phyloP scores from a whole-genome alignment of 768 basidiomycete species.

The Psilocybe sp. region DNA sequence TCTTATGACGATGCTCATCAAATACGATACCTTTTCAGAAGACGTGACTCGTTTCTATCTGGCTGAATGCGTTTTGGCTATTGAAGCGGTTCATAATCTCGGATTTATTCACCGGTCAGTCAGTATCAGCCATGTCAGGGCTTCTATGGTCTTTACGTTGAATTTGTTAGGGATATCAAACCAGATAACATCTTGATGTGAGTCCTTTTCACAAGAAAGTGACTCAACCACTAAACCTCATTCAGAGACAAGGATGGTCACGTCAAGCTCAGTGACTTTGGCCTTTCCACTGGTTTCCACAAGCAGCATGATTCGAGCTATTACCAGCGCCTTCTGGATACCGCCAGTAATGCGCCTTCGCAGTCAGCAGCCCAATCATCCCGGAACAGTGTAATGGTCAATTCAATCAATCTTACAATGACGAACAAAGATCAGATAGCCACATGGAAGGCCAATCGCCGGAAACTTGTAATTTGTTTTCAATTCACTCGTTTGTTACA shows the following conservation, averaged over 20 bases:
- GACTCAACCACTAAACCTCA: not conserved
- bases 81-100: constrained; percentile 94
- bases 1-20: constrained; percentile 99
- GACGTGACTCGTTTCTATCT: constrained; percentile 98
- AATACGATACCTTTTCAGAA: constrained; percentile 98
- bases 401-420: constrained; percentile 96
- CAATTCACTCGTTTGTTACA: not conserved
- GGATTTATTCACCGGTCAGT: constrained; percentile 95
- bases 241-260: constrained; percentile 87
- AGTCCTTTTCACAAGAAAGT: constrained; percentile 34
- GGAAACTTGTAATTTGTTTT: constrained; percentile 76
- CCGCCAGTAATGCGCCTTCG: constrained; percentile 46
- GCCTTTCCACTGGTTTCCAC: constrained; percentile 98
- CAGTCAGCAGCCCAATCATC: constrained; percentile 44
- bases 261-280: constrained; percentile 97
- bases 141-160: not conserved
- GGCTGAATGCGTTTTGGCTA: constrained; percentile 96
- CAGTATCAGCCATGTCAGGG: not conserved
- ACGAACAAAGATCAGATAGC: constrained; percentile 90
- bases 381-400: constrained; percentile 95
- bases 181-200: constrained; percentile 86
- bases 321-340: constrained; percentile 85
- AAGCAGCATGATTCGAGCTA: constrained; percentile 96
- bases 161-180: constrained; percentile 82
- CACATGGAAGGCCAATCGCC: constrained; percentile 97